Evolutionary conservation across 148 eudicot species (phyloP).

Genomic region (Diospyros kaki): DNA sequence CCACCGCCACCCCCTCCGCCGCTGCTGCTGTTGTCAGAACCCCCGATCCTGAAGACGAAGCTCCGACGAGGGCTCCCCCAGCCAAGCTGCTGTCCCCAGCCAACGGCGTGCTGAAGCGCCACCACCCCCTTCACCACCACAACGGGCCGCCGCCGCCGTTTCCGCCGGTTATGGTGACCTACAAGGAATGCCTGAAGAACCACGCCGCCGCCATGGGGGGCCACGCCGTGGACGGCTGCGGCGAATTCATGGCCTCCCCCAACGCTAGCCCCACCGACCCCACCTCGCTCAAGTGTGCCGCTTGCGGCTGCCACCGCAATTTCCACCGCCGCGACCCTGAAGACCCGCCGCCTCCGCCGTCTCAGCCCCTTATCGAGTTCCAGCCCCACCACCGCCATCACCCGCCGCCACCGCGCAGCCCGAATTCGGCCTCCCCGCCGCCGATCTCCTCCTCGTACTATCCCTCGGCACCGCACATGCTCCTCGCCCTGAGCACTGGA

Average conservation of each 20-base stretch:
- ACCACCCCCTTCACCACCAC: constrained; percentile 16
- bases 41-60: constrained; percentile 39
- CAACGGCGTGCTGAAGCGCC: constrained; percentile 63
- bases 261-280: constrained; percentile 42
- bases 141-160: background rate
- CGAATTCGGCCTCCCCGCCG: constrained; percentile 66
- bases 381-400: constrained; percentile 75
- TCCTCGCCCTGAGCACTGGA: constrained; percentile 54
- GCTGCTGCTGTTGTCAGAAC: constrained; percentile 23
- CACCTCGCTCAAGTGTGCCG: constrained; percentile 64
- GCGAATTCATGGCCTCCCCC: constrained; percentile 72
- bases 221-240: constrained; percentile 79
- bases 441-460: constrained; percentile 84
- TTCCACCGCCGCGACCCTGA: constrained; percentile 74
- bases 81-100: constrained; percentile 32
- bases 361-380: constrained; percentile 44
- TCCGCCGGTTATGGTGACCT: constrained; percentile 21
- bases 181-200: constrained; percentile 72
- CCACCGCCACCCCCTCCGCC: constrained; percentile 11
- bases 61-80: constrained; percentile 39
- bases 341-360: constrained; percentile 2
- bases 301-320: constrained; percentile 82
- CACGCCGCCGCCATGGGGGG: constrained; percentile 71
- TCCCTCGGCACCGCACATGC: constrained; percentile 71
- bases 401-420: constrained; percentile 60